Base-by-base conservation (phyloP, 148 eudicot species). In the Oxyria digyna region DNA sequence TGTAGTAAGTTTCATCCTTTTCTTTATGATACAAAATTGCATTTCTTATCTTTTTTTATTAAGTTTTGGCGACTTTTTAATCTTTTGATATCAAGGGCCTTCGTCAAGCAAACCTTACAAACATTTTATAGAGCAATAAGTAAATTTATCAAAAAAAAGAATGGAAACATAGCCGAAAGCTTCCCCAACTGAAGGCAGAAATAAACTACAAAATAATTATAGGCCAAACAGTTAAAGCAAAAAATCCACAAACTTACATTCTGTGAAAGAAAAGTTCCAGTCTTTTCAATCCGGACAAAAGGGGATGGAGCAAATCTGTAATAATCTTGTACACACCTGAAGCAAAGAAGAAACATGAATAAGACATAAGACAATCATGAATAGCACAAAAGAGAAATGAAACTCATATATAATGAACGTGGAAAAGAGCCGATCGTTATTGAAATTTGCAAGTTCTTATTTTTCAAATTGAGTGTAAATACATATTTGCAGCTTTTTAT, bases 231-330 rank as follows among this genome's bases (percentile, higher is more conserved):
- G 18, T 12, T 10, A 54, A 43, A 0, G 43, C 15, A 42, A 46
- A 35, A n/a, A 29, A 29, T 20, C 65, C 15, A 59, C 62, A 64
- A 38, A 52, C 23, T 66, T 80, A 87, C 96, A 88, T 68, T 79
- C 45, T 29, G 23, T 48, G 71, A 68, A 65, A 70, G 77, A 76
- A 78, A 67, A 35, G 54, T 55, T 69, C 71, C 55, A 24, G 74
- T n/a, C 69, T 67, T 75, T 72, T 27, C 75, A 38, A 90, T 75
- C 73, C 96, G 85, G 70, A 74, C 78, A 74, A 94, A 94, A 31
- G 99, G 99, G 68, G 92, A 83, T 63, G 92, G 91, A n/a, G 93
- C 86, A 74, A 82, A 83, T 73, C 80, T 77, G 73, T 78, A 91
- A 76, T 94, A 94, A 78, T 62, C 62, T 59, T 82, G 73, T 57